Evolutionary conservation across 2,329 filamentous ascomycete species (phyloP), one percentile per base, ranked within the genome.

Genomic region (Penicillium sp.): DNA sequence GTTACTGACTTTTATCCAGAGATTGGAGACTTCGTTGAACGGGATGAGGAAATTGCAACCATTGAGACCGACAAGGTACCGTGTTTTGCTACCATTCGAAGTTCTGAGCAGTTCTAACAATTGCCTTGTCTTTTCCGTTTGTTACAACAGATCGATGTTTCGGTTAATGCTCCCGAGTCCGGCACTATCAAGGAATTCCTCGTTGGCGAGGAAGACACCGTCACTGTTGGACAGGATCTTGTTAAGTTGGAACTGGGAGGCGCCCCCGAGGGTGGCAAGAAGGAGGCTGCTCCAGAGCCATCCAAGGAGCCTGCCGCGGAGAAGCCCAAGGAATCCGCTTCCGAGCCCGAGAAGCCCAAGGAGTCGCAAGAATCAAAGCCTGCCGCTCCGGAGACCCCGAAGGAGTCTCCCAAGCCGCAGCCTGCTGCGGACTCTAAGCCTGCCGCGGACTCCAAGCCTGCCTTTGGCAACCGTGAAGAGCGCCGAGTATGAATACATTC

Each of bases 51-150:
- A 66, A 90, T 98, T 65, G 92, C 92, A 20, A 95, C 90, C 33
- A 98, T 98, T 60, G 92, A 98, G 70, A 98, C 92, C 10, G 92
- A 98, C 76, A 98, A 98, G 81, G 86, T 87, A 71, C 47, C 64
- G 39, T 34, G 17, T 12, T 35, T 22, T 22, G 11, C 16, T 13
- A 3, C 8, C 3, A 4, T 16, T 17, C 12, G 23, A 35, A n/a
- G n/a, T n/a, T n/a, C n/a, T n/a, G n/a, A n/a, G n/a, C n/a, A n/a
- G n/a, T n/a, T n/a, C n/a, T n/a, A n/a, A n/a, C n/a, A n/a, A n/a
- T n/a, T n/a, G n/a, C n/a, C n/a, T n/a, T n/a, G n/a, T n/a, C n/a
- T 33, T n/a, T 22, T 18, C 26, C 10, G 35, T 14, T 20, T 5
- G 9, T 22, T 23, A 18, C 27, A 20, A 20, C 49, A 92, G 88